Evolutionary conservation across 306 rosid genomes (phyloP).

Genomic region (Cucurbita maxima): DNA sequence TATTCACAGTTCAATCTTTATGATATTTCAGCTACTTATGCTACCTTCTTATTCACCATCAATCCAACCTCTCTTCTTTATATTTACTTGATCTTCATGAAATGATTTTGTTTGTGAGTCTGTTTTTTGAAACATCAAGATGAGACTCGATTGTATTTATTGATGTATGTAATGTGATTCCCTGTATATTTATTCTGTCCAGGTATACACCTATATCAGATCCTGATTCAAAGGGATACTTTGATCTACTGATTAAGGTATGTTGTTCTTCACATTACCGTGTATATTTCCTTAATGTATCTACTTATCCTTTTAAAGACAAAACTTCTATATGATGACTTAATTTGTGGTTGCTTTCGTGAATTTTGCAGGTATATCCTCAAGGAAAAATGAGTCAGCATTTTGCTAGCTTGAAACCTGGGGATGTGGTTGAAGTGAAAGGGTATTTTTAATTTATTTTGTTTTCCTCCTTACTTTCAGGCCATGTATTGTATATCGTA

Average conservation of each 20-base stretch:
- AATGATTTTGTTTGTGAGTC: not conserved
- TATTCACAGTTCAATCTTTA: not conserved
- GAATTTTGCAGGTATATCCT: slow-evolving; percentile 66
- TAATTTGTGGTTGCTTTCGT: slow-evolving; percentile 4
- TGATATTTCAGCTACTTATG: not conserved
- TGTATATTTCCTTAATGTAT: slow-evolving; percentile 4
- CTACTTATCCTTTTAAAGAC: not conserved
- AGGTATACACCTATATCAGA: slow-evolving; percentile 98
- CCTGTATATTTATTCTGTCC: not conserved
- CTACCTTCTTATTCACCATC: not conserved
- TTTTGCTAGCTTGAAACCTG: slow-evolving; percentile 92
- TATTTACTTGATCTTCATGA: not conserved
- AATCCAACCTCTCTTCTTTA: not conserved
- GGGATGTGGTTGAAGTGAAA: slow-evolving; percentile 92
- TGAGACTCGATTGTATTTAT: not conserved
- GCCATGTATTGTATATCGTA: slow-evolving; percentile 11
- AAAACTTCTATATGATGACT: not conserved
- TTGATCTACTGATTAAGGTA: slow-evolving; percentile 94
- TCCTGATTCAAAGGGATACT: slow-evolving; percentile 77
- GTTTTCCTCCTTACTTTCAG: slow-evolving; percentile 1
- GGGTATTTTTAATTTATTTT: slow-evolving; percentile 42
- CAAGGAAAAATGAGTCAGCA: slow-evolving; percentile 98
- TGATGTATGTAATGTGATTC: not conserved
- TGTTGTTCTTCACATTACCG: not conserved
- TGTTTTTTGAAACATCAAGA: not conserved